phyloP scores from a whole-genome alignment of 257 asterid species.

The Scutellaria baicalensis region DNA sequence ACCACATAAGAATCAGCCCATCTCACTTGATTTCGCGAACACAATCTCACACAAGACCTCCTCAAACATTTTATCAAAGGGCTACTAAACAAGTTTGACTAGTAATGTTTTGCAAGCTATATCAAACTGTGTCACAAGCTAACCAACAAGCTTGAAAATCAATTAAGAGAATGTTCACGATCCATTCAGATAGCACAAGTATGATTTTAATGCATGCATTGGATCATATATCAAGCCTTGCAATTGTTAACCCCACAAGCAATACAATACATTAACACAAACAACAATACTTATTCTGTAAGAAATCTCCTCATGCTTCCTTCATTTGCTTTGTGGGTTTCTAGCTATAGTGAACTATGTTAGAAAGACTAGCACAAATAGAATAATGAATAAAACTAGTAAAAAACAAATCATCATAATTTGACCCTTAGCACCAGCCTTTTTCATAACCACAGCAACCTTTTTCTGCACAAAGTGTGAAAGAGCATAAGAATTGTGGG shows the following conservation, averaged over 20 bases:
- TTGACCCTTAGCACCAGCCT: constrained; percentile 94
- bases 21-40: too few species aligned
- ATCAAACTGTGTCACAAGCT: too few species aligned
- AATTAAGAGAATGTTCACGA: too few species aligned
- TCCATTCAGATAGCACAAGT: too few species aligned
- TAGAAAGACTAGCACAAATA: constrained; percentile 82
- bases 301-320: constrained; percentile 5
- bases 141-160: too few species aligned
- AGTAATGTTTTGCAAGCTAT: too few species aligned
- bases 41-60: too few species aligned
- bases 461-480: constrained; percentile 59
- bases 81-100: too few species aligned
- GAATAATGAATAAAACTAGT: constrained; percentile 62
- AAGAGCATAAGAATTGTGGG: background rate
- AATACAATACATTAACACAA: constrained; percentile 13
- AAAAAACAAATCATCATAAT: constrained; percentile 80
- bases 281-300: background rate
- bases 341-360: constrained; percentile 27
- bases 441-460: constrained; percentile 91
- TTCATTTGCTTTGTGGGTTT: background rate
- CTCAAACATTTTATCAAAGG: too few species aligned
- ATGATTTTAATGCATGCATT: background rate
- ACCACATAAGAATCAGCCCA: too few species aligned
- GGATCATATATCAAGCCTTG: background rate
- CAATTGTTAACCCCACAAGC: constrained; percentile 2